Percentiles rank a stretch among this genome's conserved stretches.
Conservation (phyloP, 1,139 yeast genomes). For the Yamadazyma mexicana region DNA sequence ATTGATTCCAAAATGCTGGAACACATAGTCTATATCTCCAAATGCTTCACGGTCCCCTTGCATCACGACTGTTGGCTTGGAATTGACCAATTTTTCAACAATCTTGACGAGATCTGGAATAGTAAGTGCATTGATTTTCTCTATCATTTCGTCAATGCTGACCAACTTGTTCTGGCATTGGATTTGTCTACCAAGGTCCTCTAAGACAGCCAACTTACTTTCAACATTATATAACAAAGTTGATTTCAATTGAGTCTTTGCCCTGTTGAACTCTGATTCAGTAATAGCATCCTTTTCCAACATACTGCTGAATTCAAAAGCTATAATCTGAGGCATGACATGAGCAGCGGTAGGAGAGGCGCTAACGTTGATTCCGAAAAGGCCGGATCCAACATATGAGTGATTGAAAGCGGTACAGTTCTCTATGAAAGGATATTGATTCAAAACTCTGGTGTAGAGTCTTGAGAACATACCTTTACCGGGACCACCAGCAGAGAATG, state of each 20-base stretch:
- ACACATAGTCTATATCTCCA: slow-evolving; percentile 75
- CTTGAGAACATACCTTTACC: slow-evolving; percentile 99
- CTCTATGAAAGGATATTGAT: slow-evolving; percentile 89
- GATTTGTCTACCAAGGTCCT: slow-evolving; percentile 93
- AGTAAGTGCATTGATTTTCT: slow-evolving; percentile 66
- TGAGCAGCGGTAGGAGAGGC: slow-evolving; percentile 87
- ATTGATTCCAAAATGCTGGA: slow-evolving; percentile 65
- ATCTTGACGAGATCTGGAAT: slow-evolving; percentile 69
- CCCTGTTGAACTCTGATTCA: slow-evolving; percentile 75
- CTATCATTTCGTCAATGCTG: slow-evolving; percentile 82
- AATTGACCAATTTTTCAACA: slow-evolving; percentile 76
- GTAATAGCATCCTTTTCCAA: slow-evolving; percentile 62
- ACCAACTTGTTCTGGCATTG: slow-evolving; percentile 79
- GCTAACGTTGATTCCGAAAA: slow-evolving; percentile 85
- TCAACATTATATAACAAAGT: slow-evolving; percentile 91
- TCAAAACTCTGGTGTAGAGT: slow-evolving; percentile 85
- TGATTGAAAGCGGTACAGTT: slow-evolving; percentile 88
- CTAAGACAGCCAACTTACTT: slow-evolving; percentile 85
- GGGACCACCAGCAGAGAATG: slow-evolving; percentile 99
- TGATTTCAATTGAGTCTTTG: slow-evolving; percentile 90
- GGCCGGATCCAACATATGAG: slow-evolving; percentile 85
- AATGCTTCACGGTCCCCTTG: slow-evolving; percentile 85
- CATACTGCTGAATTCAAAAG: slow-evolving; percentile 68
- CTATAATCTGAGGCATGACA: slow-evolving; percentile 76
- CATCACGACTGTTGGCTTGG: slow-evolving; percentile 79